Evolutionary conservation across 2,329 filamentous ascomycete species (phyloP).

Genomic region (Fusarium keratoplasticum): DNA sequence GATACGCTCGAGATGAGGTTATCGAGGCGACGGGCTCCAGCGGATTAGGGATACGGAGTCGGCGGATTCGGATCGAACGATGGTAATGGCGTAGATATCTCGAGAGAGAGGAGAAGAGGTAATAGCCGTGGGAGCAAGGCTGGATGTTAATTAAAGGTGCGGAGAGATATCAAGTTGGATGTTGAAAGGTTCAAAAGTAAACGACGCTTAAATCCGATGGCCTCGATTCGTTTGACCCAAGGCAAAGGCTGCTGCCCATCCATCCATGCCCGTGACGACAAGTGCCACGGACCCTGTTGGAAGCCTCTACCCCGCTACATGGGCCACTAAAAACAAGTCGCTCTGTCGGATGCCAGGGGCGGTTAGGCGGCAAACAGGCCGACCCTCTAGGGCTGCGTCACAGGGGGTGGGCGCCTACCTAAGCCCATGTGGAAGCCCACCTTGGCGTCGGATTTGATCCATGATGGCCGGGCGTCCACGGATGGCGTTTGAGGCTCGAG

Average conservation of each 20-base stretch:
- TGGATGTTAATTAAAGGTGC: background rate
- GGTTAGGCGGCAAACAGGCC: constrained; percentile 11
- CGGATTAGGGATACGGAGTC: constrained; percentile 8
- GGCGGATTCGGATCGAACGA: background rate
- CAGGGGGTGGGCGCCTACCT: background rate
- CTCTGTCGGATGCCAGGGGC: constrained; percentile 6
- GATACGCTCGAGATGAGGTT: constrained; percentile 16
- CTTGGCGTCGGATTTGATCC: background rate
- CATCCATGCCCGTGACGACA: constrained; percentile 33
- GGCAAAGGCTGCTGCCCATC: constrained; percentile 6
- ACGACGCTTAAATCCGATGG: constrained; percentile 19
- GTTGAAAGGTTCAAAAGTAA: constrained; percentile 4
- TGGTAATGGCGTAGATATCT: constrained; percentile 8
- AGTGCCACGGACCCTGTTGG: constrained; percentile 26
- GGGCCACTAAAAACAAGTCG: constrained; percentile 22
- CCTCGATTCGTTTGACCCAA: constrained; percentile 27
- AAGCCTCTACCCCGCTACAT: constrained; percentile 29
- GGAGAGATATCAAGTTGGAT: constrained; percentile 10
- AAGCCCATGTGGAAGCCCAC: background rate
- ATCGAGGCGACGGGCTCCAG: constrained; percentile 7
- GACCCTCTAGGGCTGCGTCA: constrained; percentile 12
- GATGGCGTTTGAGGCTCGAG: background rate
- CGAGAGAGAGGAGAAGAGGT: background rate
- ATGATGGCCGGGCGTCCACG: background rate
- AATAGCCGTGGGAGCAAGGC: background rate